Evolutionary conservation across 2,329 filamentous ascomycete species (phyloP), one percentile per base, ranked within the genome.

Genomic region (Rutstroemia sp.): DNA sequence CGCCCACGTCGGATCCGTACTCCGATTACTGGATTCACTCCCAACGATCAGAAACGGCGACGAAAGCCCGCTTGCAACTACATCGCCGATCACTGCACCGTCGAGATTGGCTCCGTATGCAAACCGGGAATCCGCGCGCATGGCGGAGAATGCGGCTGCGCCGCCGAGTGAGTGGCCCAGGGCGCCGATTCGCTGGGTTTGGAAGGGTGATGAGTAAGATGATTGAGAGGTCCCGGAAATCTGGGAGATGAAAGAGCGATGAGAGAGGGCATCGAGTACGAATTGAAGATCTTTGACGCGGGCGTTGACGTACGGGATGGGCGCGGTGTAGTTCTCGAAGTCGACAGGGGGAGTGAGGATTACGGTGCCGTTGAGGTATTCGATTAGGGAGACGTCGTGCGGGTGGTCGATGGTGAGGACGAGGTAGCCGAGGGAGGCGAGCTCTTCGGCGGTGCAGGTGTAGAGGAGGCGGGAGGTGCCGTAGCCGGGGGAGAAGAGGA

Each of bases 31-130:
- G 0, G 54, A 53, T 2, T 61, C 61, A 19, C 68, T 62, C 3
- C 66, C 69, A 38, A 71, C 63, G 2, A 68, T 51, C 39, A 73
- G 42, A 49, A 73, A 70, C 1, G 70, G 69, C 21, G 62, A 57
- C 1, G 53, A 27, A 9, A 69, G 61, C 2, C 69, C 70, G 1
- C 55, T 53, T 3, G 63, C 23, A 4, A 66, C 50, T 2, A 64
- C 64, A 10, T 59, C 49, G 1, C 69, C 67, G 48, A 67, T 69
- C 44, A 73, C 62, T 3, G 57, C 50, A 2, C 73, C 73, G 57
- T 75, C 73, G 17, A 75, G 61, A 48, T 73, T 72, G 5, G 74
- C 57, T 2, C 71, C 72, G 2, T 65, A 70, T 1, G 63, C 57
- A 36, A 74, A 60, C 2, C 72, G 61, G 1, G 52, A 48, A 34